Evolutionary conservation across 2,329 filamentous ascomycete genomes (phyloP), one percentile per base, ranked within the genome.

Genomic region (Thielaviopsis euricoi): DNA sequence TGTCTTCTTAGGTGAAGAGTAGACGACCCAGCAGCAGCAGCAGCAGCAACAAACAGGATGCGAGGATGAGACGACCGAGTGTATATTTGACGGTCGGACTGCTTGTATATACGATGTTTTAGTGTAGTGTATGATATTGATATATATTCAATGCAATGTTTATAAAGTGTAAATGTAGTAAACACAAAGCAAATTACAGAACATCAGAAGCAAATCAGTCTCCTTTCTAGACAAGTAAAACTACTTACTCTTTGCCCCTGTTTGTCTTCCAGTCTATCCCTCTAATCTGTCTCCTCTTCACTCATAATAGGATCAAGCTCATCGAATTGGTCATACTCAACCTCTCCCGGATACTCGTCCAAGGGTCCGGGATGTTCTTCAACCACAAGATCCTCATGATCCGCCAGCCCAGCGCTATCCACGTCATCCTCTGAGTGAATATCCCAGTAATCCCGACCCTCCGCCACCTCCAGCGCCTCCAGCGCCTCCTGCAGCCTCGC

Each of bases 1-100:
- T 61, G 29, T 22, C 51, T 29, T 19, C 37, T n/a, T 59, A 59
- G 58, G 17, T 43, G 37, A n/a, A 43, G 37, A 43, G 13, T 43
- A 10, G n/a, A 43, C 37, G 37, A 5, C 17, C 13, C 13, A 43
- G 37, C 37, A 15, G 37, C n/a, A n/a, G n/a, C n/a, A n/a, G n/a
- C n/a, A n/a, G n/a, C n/a, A n/a, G n/a, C n/a, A n/a, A n/a, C n/a
- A n/a, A n/a, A 17, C 37, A 43, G 13, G 37, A n/a, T 5, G 37
- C 29, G 29, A 33, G 37, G 13, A 43, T n/a, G n/a, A 43, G 37
- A n/a, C 13, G 37, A 15, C 10, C 37, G n/a, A 5, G 37, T 43
- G 37, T 43, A 43, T 43, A 43, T 43, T 43, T n/a, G 37, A 43
- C 17, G 37, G 37, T 7, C 13, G 37, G 37, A 5, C n/a, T 53